Evolutionary conservation across 2,329 filamentous ascomycete species (phyloP).

Genomic region (Cadophora sp.): DNA sequence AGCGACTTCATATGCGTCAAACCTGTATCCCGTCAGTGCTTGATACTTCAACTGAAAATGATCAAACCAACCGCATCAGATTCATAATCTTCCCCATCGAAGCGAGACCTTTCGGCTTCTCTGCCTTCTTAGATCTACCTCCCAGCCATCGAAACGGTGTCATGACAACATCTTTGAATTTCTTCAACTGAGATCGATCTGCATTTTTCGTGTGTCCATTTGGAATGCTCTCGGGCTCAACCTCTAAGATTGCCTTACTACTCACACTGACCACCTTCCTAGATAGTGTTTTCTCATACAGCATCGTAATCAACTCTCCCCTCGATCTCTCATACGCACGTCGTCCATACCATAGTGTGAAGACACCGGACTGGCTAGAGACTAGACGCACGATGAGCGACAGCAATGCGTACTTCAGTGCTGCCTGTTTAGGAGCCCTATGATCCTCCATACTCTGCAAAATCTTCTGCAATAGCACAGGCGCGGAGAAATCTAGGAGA

Average conservation of each 20-base stretch:
- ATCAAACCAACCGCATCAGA: constrained; percentile 68
- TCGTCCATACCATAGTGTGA: constrained; percentile 82
- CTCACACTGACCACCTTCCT: constrained; percentile 44
- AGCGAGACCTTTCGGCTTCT: constrained; percentile 62
- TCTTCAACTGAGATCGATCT: constrained; percentile 25
- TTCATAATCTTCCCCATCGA: constrained; percentile 93
- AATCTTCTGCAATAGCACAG: constrained; percentile 75
- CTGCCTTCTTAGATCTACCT: constrained; percentile 35
- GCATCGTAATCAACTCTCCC: constrained; percentile 85
- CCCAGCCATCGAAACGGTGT: constrained; percentile 40
- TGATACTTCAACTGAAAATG: too few species aligned
- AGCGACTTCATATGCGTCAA: constrained; percentile 80
- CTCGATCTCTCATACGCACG: constrained; percentile 83
- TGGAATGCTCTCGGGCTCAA: constrained; percentile 21
- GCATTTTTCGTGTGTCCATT: constrained; percentile 27
- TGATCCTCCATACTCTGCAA: constrained; percentile 69
- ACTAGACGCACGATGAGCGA: constrained; percentile 66
- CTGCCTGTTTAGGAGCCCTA: constrained; percentile 56
- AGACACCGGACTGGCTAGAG: constrained; percentile 69
- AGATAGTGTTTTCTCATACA: constrained; percentile 70
- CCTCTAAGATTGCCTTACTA: constrained; percentile 28
- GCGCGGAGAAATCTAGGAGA: constrained; percentile 60
- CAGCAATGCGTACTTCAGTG: constrained; percentile 69
- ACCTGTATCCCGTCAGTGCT: constrained; percentile 32
- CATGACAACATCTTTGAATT: constrained; percentile 27